phyloP scores from a whole-genome alignment of 108 stramenopile species.

The Skeletonema grethae region DNA sequence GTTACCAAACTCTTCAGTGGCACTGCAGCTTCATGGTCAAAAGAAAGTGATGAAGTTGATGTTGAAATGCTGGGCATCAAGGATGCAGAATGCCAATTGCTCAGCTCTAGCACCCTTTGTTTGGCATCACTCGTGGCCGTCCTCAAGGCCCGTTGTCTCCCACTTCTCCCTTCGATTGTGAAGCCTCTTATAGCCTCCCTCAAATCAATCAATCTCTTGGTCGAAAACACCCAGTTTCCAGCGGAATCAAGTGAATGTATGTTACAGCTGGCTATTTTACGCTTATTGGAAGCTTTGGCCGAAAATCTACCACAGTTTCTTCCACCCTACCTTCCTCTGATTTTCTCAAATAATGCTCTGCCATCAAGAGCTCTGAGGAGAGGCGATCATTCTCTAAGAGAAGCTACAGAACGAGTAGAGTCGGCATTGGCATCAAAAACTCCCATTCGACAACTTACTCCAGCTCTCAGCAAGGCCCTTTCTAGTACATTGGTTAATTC shows the following conservation, averaged over 20 bases:
- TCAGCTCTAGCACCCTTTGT: conserved; percentile 60
- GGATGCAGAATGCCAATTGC: conserved; percentile 48
- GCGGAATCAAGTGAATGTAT: conserved; percentile 30
- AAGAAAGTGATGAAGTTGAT: conserved; percentile 19
- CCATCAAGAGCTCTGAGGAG: conserved; percentile 50
- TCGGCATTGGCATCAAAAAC: conserved; percentile 47
- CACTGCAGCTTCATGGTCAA: conserved; percentile 36
- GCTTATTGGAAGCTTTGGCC: conserved; percentile 54
- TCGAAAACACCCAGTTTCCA: conserved; percentile 5
- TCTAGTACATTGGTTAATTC: conserved; percentile 14
- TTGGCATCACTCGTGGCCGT: conserved; percentile 62
- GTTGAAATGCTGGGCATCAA: conserved; percentile 13
- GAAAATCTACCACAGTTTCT: conserved; percentile 81
- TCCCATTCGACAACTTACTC: conserved; percentile 70
- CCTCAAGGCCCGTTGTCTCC: conserved; percentile 63
- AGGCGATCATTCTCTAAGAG: conserved; percentile 28
- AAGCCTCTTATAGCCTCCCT: conserved; percentile 57
- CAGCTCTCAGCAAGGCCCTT: conserved; percentile 52
- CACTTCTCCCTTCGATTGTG: conserved; percentile 64
- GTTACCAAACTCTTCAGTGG: conserved; percentile 34
- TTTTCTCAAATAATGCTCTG: conserved; percentile 58
- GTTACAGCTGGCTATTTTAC: conserved; percentile 63
- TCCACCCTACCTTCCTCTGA: conserved; percentile 59
- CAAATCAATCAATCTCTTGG: conserved; percentile 39
- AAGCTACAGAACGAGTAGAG: conserved; percentile 47